Evolutionary conservation across 306 rosid genomes (phyloP).

Genomic region (Benincasa hispida): DNA sequence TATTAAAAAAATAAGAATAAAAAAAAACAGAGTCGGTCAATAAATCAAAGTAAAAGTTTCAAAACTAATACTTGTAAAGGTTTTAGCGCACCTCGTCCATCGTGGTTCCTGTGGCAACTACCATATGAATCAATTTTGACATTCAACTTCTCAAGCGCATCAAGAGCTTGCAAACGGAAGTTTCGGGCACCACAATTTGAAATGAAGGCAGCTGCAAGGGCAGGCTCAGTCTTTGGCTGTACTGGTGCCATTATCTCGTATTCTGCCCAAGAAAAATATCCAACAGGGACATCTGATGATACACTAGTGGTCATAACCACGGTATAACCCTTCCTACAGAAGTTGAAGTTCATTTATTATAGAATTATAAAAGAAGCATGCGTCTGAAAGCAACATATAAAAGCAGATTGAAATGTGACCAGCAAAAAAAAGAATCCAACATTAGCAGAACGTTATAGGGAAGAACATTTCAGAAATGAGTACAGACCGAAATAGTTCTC

Average conservation of each 20-base stretch:
- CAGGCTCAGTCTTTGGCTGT: constrained; percentile 64
- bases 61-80: neutral
- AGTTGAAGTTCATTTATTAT: neutral
- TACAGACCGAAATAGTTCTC: neutral
- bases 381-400: neutral
- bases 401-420: neutral
- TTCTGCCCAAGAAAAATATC: constrained; percentile 99
- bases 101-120: constrained; percentile 74
- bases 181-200: constrained; percentile 93
- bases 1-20: neutral
- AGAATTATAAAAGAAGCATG: neutral
- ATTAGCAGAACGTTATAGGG: neutral
- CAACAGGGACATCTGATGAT: constrained; percentile 95
- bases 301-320: constrained; percentile 93
- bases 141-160: constrained; percentile 56
- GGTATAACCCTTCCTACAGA: constrained; percentile 58
- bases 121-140: constrained; percentile 82
- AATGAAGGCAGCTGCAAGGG: constrained; percentile 95
- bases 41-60: neutral
- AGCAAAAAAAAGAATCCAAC: neutral
- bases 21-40: neutral
- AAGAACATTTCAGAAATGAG: neutral
- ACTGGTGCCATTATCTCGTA: constrained; percentile 88
- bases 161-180: constrained; percentile 95
- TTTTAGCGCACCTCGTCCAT: constrained; percentile 26